Conservation (phyloP, 1,139 yeast species). For the Pichia sp. region DNA sequence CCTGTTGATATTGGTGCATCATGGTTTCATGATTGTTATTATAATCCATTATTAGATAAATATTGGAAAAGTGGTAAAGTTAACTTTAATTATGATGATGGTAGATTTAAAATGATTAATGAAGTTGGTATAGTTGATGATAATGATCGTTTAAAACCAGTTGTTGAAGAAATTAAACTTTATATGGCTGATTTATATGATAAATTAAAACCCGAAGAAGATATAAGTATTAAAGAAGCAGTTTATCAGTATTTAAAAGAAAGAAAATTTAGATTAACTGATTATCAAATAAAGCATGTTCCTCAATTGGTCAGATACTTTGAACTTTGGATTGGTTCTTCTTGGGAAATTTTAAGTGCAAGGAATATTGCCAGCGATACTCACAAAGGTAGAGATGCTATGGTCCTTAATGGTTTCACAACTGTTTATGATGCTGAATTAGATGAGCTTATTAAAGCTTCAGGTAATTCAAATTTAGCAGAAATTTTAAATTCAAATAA, state of each 20-base stretch:
- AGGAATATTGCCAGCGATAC: slow-evolving; percentile 19
- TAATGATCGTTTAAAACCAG: slow-evolving; percentile 31
- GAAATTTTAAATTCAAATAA: slow-evolving; percentile 13
- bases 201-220: slow-evolving; percentile 38
- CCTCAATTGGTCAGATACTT: slow-evolving; percentile 41
- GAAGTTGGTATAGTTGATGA: slow-evolving; percentile 22
- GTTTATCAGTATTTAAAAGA: slow-evolving; percentile 37
- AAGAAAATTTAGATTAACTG: slow-evolving; percentile 42
- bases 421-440: slow-evolving; percentile 46
- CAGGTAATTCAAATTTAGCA: slow-evolving; percentile 3
- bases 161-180: slow-evolving; percentile 52
- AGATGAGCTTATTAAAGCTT: slow-evolving; percentile 33
- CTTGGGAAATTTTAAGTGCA: slow-evolving; percentile 51
- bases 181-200: slow-evolving; percentile 46
- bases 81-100: slow-evolving; percentile 43
- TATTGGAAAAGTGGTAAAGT: slow-evolving; percentile 33
- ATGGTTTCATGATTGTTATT: slow-evolving; percentile 80
- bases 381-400: slow-evolving; percentile 51
- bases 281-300: slow-evolving; percentile 44
- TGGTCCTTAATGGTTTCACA: slow-evolving; percentile 54
- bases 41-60: slow-evolving; percentile 58
- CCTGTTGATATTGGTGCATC: slow-evolving; percentile 70
- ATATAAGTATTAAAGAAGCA: slow-evolving; percentile 28
- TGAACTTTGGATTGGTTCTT: slow-evolving; percentile 75
- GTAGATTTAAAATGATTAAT: slow-evolving; percentile 27